Base-by-base conservation (phyloP, 305 asterid species). In the Petunia hybrid region DNA sequence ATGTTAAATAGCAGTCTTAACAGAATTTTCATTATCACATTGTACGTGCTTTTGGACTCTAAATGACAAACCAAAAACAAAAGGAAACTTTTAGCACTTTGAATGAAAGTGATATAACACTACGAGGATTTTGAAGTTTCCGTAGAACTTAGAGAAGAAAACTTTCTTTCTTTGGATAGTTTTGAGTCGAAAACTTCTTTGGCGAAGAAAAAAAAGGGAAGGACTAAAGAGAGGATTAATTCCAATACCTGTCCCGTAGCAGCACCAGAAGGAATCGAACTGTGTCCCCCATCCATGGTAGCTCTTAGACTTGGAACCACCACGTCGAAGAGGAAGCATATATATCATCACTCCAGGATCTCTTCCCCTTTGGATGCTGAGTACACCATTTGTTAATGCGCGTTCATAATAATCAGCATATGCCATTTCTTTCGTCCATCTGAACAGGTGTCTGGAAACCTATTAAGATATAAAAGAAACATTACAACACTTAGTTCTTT, bases 271-370 rank as follows among this genome's bases (percentile, higher is more conserved):
- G 48, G 91, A 87, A 80, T 93, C 82, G 39, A 76, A 87, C 65
- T 84, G 74, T 5, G 97, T 89, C 66, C 99, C 99, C 99, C 99
- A 96, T 39, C 87, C 87, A 45, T 96, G 98, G 85, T 61, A 91
- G 87, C 94, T 90, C 39, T 1, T 31, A 7, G 98, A 98, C 91
- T 96, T 96, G 51, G 99, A 96, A 78, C 82, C 90, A 16, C 99
- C 99, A 14, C 78, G 91, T 48, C 13, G 80, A 39, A 92, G 83
- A 2, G 99, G 99, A 46, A 94, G 98, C 99, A 92, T 92, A 87
- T 96, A 96, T 81, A 94, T 90, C 98, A 92, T 96, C 2, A 91
- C 80, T 36, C 99, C 99, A 43, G 99, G 98, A 12, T 96, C 95
- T 9, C 75, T 88, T 78, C 98, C 97, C 87, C 98, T 87, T 83